Evolutionary conservation across 2,329 filamentous ascomycete genomes (phyloP), one percentile per base, ranked within the genome.

Genomic region (Nemania bipapillata): DNA sequence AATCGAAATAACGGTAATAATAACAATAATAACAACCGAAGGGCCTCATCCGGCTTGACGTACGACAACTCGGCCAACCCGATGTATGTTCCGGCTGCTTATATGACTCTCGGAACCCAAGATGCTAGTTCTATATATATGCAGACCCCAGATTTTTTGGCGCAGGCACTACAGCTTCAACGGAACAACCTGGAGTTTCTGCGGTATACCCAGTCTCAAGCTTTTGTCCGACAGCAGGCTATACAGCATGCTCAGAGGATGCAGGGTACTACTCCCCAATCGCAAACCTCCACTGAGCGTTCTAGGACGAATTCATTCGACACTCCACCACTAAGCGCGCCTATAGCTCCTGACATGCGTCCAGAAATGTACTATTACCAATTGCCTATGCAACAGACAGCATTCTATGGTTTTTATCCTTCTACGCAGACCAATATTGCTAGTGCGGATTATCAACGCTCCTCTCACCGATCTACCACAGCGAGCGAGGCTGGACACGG

Each of bases 271-370:
- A 68, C 72, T 28, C 63, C 76, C 55, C 76, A 80, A 62, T 68
- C 80, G 45, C 77, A 80, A 71, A 74, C 82, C 65, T 76, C 83
- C 60, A 75, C 80, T 32, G 83, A 87, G 74, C 80, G 89, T 70
- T 86, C 87, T 42, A 84, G 89, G 69, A 89, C 87, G 6, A 89
- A 86, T 74, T 90, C 88, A 12, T 87, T 90, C 74, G 88, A 91
- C 73, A 89, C 86, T 63, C 83, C 86, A 20, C 88, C 88, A 4
- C 76, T 89, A 42, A 86, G 83, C n/a, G 86, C 87, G 0, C 86
- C 88, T 1, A 75, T 89, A 3, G 84, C 85, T 7, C 84, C 83
- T 1, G 87, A 90, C 15, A 76, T 88, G 62, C 84, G 85, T 9
- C 85, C 85, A 1, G 88, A 90, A 12, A 76, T 88, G 71, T 90